Evolutionary conservation across 2,329 filamentous ascomycete genomes (phyloP).

Genomic region (Phialemoniopsis sp.): DNA sequence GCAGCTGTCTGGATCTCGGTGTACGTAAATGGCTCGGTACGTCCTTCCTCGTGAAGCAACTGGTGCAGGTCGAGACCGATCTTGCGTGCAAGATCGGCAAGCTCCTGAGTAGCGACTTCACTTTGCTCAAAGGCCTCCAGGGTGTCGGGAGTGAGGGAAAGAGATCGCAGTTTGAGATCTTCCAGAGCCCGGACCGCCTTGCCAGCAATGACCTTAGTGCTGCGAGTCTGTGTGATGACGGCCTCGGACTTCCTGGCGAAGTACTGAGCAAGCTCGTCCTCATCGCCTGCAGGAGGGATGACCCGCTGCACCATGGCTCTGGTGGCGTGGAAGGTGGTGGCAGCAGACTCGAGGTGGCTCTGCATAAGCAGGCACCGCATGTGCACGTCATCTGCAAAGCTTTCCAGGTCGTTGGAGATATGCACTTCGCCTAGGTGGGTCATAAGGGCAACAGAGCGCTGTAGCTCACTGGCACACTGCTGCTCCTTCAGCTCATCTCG

Average conservation of each 20-base stretch:
- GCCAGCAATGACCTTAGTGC: slow-evolving; percentile 75
- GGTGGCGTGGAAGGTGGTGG: slow-evolving; percentile 59
- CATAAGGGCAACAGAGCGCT: slow-evolving; percentile 81
- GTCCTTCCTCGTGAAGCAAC: slow-evolving; percentile 68
- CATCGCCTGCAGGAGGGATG: slow-evolving; percentile 51
- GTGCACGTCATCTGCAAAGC: slow-evolving; percentile 73
- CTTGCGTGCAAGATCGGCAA: slow-evolving; percentile 62
- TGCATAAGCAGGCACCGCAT: slow-evolving; percentile 76
- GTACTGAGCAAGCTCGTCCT: slow-evolving; percentile 63
- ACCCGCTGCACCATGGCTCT: slow-evolving; percentile 65
- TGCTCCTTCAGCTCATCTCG: slow-evolving; percentile 83
- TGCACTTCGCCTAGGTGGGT: slow-evolving; percentile 82
- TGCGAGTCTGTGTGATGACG: slow-evolving; percentile 71
- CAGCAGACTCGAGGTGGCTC: slow-evolving; percentile 75
- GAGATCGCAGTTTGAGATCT: slow-evolving; percentile 70
- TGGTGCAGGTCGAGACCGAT: slow-evolving; percentile 64
- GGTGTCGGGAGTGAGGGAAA: slow-evolving; percentile 68
- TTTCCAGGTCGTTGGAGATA: slow-evolving; percentile 64
- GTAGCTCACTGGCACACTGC: slow-evolving; percentile 75
- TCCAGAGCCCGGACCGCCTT: slow-evolving; percentile 75
- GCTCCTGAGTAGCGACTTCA: slow-evolving; percentile 58
- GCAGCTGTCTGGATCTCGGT: slow-evolving; percentile 63
- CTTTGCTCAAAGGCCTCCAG: slow-evolving; percentile 66
- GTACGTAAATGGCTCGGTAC: slow-evolving; percentile 62
- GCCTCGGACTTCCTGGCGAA: slow-evolving; percentile 68